These are phyloP conservation scores for Paramyrothecium roridum DNA, from an alignment of 2,329 filamentous ascomycete genomes.

Conservation along the genomic window DNA sequence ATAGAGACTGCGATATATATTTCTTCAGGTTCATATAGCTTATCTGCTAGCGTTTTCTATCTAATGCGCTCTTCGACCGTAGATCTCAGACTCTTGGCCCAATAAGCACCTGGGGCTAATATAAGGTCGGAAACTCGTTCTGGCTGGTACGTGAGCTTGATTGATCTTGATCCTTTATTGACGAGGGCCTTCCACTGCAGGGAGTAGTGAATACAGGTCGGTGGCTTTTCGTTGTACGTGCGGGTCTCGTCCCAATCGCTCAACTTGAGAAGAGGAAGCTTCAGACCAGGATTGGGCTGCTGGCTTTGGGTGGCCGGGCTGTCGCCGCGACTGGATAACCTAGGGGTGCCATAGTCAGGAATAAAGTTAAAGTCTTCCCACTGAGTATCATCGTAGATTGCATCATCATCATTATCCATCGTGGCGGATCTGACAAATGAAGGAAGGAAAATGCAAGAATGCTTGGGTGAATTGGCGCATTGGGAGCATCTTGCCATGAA, in stretches of 20 bases:
- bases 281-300: not conserved
- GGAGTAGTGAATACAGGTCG: conserved; percentile 7
- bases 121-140: conserved; percentile 3
- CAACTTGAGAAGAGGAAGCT: conserved; percentile 8
- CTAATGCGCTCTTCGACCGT: conserved; percentile 3
- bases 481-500: not conserved
- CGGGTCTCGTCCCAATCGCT: conserved; percentile 5
- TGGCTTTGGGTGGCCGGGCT: not conserved
- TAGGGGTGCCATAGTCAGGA: not conserved
- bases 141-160: conserved; percentile 7
- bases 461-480: not conserved
- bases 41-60: conserved; percentile 2
- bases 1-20: conserved; percentile 6
- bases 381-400: not conserved
- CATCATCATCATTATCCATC: not conserved
- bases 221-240: conserved; percentile 6
- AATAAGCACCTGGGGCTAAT: conserved; percentile 8
- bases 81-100: conserved; percentile 3
- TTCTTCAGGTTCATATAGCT: conserved; percentile 4
- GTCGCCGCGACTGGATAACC: not conserved
- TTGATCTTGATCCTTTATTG: conserved; percentile 5
- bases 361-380: not conserved
- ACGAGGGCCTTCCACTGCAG: conserved; percentile 9
- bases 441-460: not conserved
- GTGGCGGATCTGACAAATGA: not conserved